These are phyloP conservation scores for Senna siamea DNA, from an alignment of 306 rosid genomes.

Conservation along the genomic window DNA sequence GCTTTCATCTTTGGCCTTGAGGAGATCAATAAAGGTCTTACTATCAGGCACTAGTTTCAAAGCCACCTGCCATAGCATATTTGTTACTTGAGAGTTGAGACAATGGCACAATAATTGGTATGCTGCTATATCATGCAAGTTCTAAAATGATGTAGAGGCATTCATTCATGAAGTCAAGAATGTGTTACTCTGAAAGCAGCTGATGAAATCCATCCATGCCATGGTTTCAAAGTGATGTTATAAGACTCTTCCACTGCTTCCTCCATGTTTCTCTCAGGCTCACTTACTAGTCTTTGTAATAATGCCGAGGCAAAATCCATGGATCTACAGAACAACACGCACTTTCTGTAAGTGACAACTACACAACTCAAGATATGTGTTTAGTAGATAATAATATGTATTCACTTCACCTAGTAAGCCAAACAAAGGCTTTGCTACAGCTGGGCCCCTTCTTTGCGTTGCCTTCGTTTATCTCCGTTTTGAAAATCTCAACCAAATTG, in stretches of 20 bases:
- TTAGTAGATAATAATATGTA: too few relatives aligned
- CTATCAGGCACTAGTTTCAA: slow-evolving; percentile 75
- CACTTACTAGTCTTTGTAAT: slow-evolving; percentile 53
- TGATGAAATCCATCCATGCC: slow-evolving; percentile 97
- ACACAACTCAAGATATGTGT: too few relatives aligned
- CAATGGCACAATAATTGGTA: too few relatives aligned
- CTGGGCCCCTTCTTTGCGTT: slow-evolving; percentile 54
- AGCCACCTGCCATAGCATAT: slow-evolving; percentile 65
- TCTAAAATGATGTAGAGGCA: too few relatives aligned
- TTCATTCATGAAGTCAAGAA: slow-evolving; percentile 17
- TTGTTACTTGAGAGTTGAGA: slow-evolving; percentile 11
- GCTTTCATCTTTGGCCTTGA: slow-evolving; percentile 64
- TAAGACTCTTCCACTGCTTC: slow-evolving; percentile 82
- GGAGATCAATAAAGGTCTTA: slow-evolving; percentile 59
- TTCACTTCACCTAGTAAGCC: slow-evolving; percentile 96
- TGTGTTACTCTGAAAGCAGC: slow-evolving; percentile 78
- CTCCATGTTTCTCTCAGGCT: slow-evolving; percentile 63
- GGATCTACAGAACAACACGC: slow-evolving; percentile 50
- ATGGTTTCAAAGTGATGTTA: slow-evolving; percentile 66
- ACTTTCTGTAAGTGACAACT: too few relatives aligned
- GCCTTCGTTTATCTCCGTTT: slow-evolving; percentile 66
- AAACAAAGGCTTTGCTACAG: slow-evolving; percentile 76
- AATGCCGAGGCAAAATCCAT: slow-evolving; percentile 70
- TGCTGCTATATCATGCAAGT: too few relatives aligned
- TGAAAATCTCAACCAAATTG: slow-evolving; percentile 79